Percentiles rank a stretch among this genome's conserved stretches.
These are phyloP conservation scores for Dryadomyces quercus-mongolicae DNA, from an alignment of 2,329 filamentous ascomycete genomes.

Conservation along the genomic window DNA sequence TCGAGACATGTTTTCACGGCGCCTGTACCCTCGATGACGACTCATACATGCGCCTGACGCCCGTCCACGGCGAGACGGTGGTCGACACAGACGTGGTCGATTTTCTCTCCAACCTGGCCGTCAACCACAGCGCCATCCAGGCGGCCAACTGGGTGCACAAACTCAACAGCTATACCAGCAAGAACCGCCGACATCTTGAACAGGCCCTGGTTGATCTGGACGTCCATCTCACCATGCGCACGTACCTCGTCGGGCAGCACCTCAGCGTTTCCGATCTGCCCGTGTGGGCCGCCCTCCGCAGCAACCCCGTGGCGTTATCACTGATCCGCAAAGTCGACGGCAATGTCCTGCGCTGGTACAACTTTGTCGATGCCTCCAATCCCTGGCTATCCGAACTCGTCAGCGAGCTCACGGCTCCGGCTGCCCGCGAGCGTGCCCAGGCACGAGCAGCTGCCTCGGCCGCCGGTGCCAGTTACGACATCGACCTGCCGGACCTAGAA, in stretches of 20 bases:
- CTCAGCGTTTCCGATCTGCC: slow-evolving; percentile 66
- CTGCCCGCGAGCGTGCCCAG: too few species aligned
- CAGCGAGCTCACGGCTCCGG: slow-evolving; percentile 34
- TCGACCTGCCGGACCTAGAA: neutral
- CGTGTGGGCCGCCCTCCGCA: slow-evolving; percentile 71
- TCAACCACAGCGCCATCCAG: neutral
- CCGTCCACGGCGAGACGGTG: neutral
- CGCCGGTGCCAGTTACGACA: neutral
- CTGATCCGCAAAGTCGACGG: slow-evolving; percentile 64
- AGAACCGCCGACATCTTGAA: slow-evolving; percentile 72
- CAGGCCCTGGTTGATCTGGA: slow-evolving; percentile 64
- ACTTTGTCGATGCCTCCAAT: slow-evolving; percentile 68
- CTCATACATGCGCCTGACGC: neutral
- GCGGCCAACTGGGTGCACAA: neutral
- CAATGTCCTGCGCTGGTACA: slow-evolving; percentile 78
- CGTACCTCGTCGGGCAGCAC: slow-evolving; percentile 71
- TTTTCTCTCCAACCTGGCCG: neutral
- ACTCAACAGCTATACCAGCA: neutral
- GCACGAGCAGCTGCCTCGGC: too few species aligned
- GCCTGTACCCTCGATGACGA: neutral
- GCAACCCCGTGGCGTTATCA: slow-evolving; percentile 68
- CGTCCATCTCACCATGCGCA: slow-evolving; percentile 75
- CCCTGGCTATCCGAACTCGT: slow-evolving; percentile 48
- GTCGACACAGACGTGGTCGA: neutral
- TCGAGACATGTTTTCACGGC: neutral